Conservation (phyloP, 306 rosid genomes). For the Corylus americana region DNA sequence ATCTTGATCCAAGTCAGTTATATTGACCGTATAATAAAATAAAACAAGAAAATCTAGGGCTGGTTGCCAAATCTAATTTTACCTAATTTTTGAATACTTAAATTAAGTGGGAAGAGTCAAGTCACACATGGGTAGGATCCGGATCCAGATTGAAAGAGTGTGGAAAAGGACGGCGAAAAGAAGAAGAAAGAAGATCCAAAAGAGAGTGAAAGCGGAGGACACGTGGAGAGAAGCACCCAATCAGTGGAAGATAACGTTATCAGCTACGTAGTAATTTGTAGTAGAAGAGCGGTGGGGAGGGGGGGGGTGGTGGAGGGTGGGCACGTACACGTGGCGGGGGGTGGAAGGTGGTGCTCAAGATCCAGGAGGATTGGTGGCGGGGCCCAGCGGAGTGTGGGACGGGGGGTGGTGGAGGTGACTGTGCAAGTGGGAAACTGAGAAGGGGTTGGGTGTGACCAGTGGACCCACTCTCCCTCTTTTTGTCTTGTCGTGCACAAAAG, state of each 20-base stretch:
- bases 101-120: too few species aligned
- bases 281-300: background rate
- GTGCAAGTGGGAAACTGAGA: background rate
- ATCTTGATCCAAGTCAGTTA: too few species aligned
- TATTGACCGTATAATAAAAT: too few species aligned
- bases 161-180: conserved; percentile 18
- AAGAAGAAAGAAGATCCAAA: background rate
- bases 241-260: conserved; percentile 56
- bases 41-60: too few species aligned
- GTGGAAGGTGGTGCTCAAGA: background rate
- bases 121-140: too few species aligned
- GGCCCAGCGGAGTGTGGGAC: conserved; percentile 3
- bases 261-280: background rate
- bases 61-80: too few species aligned
- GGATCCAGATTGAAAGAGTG: background rate
- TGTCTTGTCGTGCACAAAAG: conserved; percentile 19
- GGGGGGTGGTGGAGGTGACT: background rate
- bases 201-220: conserved; percentile 31
- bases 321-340: conserved; percentile 15
- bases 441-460: background rate
- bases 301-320: background rate
- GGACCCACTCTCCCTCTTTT: conserved; percentile 27
- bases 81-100: too few species aligned
- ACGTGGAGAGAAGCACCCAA: conserved; percentile 47
- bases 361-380: conserved; percentile 15